A percentile compares a stretch with the other conserved stretches of the same genome.
phyloP scores from a whole-genome alignment of 202 grass and related monocot genomes.

The Panicum hallii region DNA sequence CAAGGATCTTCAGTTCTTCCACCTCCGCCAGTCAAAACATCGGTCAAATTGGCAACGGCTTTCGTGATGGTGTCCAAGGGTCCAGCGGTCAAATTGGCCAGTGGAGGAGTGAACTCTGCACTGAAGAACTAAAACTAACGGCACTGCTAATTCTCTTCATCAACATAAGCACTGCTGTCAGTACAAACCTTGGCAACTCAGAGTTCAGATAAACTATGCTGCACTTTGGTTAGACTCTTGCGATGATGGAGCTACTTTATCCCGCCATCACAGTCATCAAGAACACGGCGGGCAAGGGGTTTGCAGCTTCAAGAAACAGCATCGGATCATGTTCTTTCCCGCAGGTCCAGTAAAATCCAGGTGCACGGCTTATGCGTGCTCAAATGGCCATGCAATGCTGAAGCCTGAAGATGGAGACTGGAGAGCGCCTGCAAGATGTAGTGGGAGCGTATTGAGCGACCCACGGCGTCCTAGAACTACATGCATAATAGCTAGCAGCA shows the following conservation, averaged over 20 bases:
- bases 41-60: not conserved
- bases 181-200: too few species aligned
- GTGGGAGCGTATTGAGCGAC: too few species aligned
- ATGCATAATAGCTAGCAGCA: too few species aligned
- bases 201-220: not conserved
- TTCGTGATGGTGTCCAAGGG: not conserved
- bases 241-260: slow-evolving; percentile 53
- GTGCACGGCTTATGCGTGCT: slow-evolving; percentile 25
- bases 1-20: not conserved
- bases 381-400: not conserved
- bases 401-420: too few species aligned
- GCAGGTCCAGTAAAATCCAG: slow-evolving; percentile 44
- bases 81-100: not conserved
- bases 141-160: too few species aligned
- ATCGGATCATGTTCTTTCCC: slow-evolving; percentile 53
- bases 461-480: too few species aligned
- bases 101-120: not conserved
- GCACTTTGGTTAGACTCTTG: slow-evolving; percentile 44
- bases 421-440: too few species aligned
- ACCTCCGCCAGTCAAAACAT: not conserved
- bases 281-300: slow-evolving; percentile 11
- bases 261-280: not conserved
- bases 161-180: too few species aligned
- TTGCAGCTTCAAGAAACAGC: slow-evolving; percentile 40
- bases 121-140: too few species aligned